These are phyloP conservation scores for Canavalia gladiata DNA, from an alignment of 306 rosid species.

Conservation along the genomic window DNA sequence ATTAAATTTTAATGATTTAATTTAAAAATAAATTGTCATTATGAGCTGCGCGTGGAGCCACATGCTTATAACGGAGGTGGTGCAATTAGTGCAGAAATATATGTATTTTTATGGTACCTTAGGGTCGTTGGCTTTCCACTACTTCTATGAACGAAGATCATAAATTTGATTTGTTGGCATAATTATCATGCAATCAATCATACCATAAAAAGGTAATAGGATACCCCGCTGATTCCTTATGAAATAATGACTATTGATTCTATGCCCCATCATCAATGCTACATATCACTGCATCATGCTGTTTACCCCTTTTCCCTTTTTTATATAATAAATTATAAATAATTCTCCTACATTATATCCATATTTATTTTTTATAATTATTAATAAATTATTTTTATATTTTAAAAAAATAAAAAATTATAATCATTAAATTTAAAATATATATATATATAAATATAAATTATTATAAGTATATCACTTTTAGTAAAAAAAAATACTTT, in stretches of 20 bases:
- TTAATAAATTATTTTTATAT: too few species aligned
- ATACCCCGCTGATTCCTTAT: not conserved
- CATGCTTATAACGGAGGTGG: not conserved
- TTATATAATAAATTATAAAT: not conserved
- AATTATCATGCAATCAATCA: constrained; percentile 19
- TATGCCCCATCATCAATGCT: constrained; percentile 14
- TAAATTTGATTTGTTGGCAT: constrained; percentile 27
- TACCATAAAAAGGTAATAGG: constrained; percentile 11
- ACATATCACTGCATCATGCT: not conserved
- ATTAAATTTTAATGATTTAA: too few species aligned
- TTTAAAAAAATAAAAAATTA: too few species aligned
- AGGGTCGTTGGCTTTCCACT: constrained; percentile 52
- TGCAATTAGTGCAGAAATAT: not conserved
- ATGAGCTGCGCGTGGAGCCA: constrained; percentile 25
- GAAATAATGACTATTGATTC: not conserved
- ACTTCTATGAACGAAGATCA: not conserved
- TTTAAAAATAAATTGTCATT: not conserved
- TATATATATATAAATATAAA: too few species aligned
- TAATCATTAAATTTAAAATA: too few species aligned
- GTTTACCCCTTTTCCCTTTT: not conserved
- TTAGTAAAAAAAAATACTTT: not conserved
- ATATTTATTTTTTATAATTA: too few species aligned
- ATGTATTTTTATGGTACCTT: not conserved
- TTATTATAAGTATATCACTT: too few species aligned
- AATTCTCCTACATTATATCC: not conserved